Conservation (phyloP, 306 rosid species). For the Hippophae tibetana region DNA sequence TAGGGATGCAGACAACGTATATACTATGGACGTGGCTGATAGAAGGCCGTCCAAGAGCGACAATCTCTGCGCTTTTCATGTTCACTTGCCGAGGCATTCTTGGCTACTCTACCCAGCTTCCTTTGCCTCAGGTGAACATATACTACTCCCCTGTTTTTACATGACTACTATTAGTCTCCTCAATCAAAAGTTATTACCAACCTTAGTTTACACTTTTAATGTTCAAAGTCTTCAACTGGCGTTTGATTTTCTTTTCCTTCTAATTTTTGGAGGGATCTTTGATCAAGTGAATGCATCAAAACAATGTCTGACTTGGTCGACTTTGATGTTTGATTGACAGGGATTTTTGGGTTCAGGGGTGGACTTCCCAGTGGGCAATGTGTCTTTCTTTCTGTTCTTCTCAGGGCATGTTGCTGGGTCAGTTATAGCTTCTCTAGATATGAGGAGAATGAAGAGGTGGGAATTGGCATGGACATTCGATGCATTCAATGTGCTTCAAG, state of each 20-base stretch:
- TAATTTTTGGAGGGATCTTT: too few species aligned
- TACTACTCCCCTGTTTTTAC: too few species aligned
- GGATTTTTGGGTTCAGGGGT: slow-evolving; percentile 80
- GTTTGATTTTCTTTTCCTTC: too few species aligned
- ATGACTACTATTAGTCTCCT: too few species aligned
- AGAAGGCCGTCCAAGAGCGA: slow-evolving; percentile 89
- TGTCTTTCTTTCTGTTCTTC: slow-evolving; percentile 73
- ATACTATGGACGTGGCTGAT: slow-evolving; percentile 76
- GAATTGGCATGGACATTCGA: slow-evolving; percentile 65
- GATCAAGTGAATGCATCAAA: too few species aligned
- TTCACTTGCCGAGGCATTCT: slow-evolving; percentile 91
- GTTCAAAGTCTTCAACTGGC: too few species aligned
- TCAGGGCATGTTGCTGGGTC: slow-evolving; percentile 94
- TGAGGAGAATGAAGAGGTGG: slow-evolving; percentile 75
- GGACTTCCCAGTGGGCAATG: slow-evolving; percentile 92
- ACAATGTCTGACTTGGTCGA: too few species aligned
- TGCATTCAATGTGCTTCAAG: slow-evolving; percentile 53
- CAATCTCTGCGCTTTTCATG: slow-evolving; percentile 75
- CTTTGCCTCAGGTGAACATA: slow-evolving; percentile 64
- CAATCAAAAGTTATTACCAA: too few species aligned
- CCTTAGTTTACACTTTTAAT: too few species aligned
- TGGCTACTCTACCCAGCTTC: slow-evolving; percentile 88
- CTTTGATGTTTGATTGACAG: slow-evolving; percentile 18
- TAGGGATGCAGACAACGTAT: slow-evolving; percentile 79
- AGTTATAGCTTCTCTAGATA: slow-evolving; percentile 79